These are phyloP conservation scores for Citrus sp. DNA, from an alignment of 345 rosid genomes.

Conservation along the genomic window DNA sequence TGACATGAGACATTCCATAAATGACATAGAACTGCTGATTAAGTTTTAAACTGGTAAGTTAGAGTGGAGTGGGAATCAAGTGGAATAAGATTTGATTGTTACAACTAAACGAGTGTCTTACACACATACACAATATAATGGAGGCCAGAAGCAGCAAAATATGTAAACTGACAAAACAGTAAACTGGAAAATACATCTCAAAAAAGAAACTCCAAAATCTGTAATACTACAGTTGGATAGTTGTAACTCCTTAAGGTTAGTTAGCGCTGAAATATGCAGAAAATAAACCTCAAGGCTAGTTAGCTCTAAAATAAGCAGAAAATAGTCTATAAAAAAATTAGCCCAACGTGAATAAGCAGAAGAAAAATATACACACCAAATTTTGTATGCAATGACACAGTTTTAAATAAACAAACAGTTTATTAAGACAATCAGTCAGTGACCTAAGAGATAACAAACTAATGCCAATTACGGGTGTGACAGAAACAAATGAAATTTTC, in stretches of 20 bases:
- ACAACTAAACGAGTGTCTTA: background rate
- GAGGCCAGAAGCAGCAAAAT: background rate
- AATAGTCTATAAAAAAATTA: background rate
- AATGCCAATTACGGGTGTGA: no score
- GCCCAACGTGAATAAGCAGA: background rate
- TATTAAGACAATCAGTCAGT: no score
- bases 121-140: background rate
- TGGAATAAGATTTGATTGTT: no score
- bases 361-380: background rate
- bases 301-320: slow-evolving; percentile 33
- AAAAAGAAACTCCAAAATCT: slow-evolving; percentile 48
- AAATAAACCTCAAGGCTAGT: slow-evolving; percentile 31
- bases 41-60: no score
- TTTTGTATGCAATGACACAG: background rate
- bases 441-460: no score
- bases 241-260: slow-evolving; percentile 30
- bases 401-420: no score
- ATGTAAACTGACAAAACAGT: background rate
- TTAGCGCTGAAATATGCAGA: slow-evolving; percentile 33
- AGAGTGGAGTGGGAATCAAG: no score
- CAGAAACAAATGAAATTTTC: no score
- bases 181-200: slow-evolving; percentile 39
- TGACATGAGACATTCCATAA: no score
- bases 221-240: slow-evolving; percentile 46
- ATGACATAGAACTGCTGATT: no score